phyloP scores from a whole-genome alignment of 768 basidiomycete genomes.

The Mycena filopes region DNA sequence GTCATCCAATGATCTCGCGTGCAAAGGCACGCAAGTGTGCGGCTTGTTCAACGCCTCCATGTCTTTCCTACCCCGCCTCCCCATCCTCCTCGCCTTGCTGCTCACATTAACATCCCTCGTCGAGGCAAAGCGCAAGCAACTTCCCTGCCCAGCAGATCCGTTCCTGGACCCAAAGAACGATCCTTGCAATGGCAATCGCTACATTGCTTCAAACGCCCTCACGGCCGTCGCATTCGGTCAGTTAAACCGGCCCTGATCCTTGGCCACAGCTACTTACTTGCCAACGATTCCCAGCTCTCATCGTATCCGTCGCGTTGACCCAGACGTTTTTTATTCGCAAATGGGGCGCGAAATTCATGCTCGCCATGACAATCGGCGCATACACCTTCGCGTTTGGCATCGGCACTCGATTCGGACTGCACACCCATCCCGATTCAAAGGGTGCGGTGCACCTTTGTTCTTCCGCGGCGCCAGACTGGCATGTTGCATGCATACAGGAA shows the following conservation, averaged over 20 bases:
- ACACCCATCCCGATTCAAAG: constrained; percentile 61
- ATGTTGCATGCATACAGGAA: constrained; percentile 4
- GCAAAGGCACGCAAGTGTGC: not conserved
- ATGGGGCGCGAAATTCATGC: constrained; percentile 68
- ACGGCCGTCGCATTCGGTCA: constrained; percentile 62
- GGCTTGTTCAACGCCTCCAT: constrained; percentile 8
- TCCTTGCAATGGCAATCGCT: constrained; percentile 36
- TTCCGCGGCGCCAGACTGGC: not conserved
- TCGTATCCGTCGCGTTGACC: constrained; percentile 52
- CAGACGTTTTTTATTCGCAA: constrained; percentile 56
- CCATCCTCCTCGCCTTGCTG: not conserved
- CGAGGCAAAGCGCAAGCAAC: constrained; percentile 14
- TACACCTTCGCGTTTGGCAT: constrained; percentile 69
- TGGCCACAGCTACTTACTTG: not conserved
- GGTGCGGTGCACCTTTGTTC: constrained; percentile 35
- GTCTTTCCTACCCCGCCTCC: not conserved
- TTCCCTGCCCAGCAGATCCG: constrained; percentile 51
- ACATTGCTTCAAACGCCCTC: constrained; percentile 64
- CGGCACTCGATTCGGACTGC: constrained; percentile 64
- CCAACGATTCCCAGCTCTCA: constrained; percentile 41
- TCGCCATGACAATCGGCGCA: constrained; percentile 69
- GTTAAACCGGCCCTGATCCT: constrained; percentile 43
- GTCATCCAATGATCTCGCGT: no score
- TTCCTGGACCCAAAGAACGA: constrained; percentile 46
- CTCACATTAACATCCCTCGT: constrained; percentile 6